Conservation (phyloP, 2,329 filamentous ascomycete genomes). For the Colletotrichum aenigma region DNA sequence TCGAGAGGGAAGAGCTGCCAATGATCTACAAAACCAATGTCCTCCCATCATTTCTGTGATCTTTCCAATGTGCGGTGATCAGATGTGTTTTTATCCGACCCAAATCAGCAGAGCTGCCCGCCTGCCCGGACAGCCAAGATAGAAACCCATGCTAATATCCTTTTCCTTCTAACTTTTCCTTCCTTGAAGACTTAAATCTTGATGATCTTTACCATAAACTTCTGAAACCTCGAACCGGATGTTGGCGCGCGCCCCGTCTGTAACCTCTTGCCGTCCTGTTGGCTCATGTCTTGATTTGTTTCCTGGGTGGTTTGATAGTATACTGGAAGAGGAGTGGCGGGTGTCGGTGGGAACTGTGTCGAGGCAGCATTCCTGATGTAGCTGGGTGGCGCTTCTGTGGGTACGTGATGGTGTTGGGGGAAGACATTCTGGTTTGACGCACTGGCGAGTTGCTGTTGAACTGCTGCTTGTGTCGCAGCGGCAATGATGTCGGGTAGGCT, state of each 20-base stretch:
- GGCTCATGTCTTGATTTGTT: not conserved
- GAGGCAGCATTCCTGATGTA: not conserved
- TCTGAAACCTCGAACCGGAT: not conserved
- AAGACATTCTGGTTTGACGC: accelerated
- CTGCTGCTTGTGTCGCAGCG: not conserved
- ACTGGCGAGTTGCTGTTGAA: not conserved
- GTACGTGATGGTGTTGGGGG: not conserved
- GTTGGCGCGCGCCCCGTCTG: not conserved
- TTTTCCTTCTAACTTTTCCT: not conserved
- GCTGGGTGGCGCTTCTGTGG: not conserved
- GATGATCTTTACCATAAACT: not conserved
- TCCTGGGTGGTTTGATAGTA: not conserved
- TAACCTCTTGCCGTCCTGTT: not conserved
- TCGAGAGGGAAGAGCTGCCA: not conserved
- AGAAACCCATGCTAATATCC: not conserved
- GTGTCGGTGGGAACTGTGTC: not conserved
- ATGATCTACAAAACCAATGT: slow-evolving; percentile 16
- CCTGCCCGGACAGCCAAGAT: not conserved
- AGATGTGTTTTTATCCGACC: not conserved
- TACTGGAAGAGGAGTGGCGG: not conserved
- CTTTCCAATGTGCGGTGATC: slow-evolving; percentile 9
- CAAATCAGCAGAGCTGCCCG: not conserved
- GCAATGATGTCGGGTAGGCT: not conserved
- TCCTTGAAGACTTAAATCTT: not conserved
- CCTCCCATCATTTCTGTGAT: not conserved